phyloP scores from a whole-genome alignment of 306 rosid genomes.

The Quercus rubra region DNA sequence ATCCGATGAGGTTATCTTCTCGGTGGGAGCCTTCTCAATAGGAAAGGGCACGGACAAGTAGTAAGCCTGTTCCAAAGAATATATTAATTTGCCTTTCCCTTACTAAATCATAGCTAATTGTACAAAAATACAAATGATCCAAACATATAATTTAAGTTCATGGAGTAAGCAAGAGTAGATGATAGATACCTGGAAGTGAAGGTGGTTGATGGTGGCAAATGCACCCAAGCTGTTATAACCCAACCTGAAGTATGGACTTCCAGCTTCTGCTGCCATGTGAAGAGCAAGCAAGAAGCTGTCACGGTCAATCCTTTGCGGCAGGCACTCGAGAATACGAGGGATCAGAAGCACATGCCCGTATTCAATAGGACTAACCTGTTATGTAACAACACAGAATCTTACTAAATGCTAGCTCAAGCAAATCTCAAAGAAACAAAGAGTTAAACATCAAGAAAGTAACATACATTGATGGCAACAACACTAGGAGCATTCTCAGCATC shows the following conservation, averaged over 20 bases:
- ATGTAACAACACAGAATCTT: constrained; percentile 9
- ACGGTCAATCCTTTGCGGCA: constrained; percentile 85
- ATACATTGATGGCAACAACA: constrained; percentile 86
- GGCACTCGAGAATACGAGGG: constrained; percentile 66
- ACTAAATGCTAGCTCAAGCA: neutral
- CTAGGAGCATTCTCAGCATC: constrained; percentile 76
- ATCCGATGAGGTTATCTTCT: constrained; percentile 46
- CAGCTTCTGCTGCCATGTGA: constrained; percentile 83
- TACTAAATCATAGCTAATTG: neutral
- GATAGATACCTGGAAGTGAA: constrained; percentile 82
- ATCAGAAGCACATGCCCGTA: constrained; percentile 91
- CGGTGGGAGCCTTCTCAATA: constrained; percentile 84
- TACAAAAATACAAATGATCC: neutral
- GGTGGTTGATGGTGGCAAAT: constrained; percentile 97
- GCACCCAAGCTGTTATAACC: constrained; percentile 98
- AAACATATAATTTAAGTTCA: neutral
- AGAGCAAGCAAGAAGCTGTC: constrained; percentile 83
- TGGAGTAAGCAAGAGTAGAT: neutral
- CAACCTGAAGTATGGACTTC: constrained; percentile 66
- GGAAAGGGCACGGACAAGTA: constrained; percentile 83
- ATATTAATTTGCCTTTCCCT: neutral
- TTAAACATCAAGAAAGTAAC: constrained; percentile 13
- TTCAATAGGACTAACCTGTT: constrained; percentile 97
- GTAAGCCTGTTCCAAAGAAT: constrained; percentile 59
- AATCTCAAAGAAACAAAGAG: constrained; percentile 3